These are phyloP conservation scores for Trypanosoma lewisi DNA, from an alignment of 208 protist genomes.

Conservation along the genomic window DNA sequence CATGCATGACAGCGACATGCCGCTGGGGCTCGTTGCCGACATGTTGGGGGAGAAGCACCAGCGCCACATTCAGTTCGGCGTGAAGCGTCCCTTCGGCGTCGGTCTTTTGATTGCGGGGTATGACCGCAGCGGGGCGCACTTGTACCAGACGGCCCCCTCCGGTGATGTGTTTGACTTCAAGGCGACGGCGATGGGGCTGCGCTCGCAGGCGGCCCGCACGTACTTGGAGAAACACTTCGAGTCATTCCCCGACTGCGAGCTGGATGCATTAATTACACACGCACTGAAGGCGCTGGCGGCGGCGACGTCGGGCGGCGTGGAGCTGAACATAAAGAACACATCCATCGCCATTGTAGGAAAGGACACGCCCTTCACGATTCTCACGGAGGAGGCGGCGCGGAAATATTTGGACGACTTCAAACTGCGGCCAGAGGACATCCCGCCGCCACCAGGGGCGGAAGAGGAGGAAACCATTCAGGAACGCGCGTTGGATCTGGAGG, in stretches of 20 bases:
- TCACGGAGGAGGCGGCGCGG: slow-evolving; percentile 79
- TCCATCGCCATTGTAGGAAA: slow-evolving; percentile 91
- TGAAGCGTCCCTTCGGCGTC: slow-evolving; percentile 98
- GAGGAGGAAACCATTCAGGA: slow-evolving; percentile 63
- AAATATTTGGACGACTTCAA: slow-evolving; percentile 86
- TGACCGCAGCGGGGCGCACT: slow-evolving; percentile 92
- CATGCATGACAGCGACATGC: slow-evolving; percentile 78
- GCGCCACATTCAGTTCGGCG: slow-evolving; percentile 95
- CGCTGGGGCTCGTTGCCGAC: slow-evolving; percentile 74
- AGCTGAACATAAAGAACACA: slow-evolving; percentile 92
- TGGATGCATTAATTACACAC: slow-evolving; percentile 92
- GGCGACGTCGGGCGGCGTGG: slow-evolving; percentile 85
- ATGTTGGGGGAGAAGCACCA: slow-evolving; percentile 94
- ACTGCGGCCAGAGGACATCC: slow-evolving; percentile 76
- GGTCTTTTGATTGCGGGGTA: slow-evolving; percentile 97
- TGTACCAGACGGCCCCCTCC: slow-evolving; percentile 96
- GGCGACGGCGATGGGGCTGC: slow-evolving; percentile 98
- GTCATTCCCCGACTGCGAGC: slow-evolving; percentile 79
- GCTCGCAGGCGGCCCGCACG: slow-evolving; percentile 97
- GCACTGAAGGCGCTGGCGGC: slow-evolving; percentile 92
- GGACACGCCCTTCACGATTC: slow-evolving; percentile 81
- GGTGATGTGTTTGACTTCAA: slow-evolving; percentile 98
- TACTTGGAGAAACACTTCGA: slow-evolving; percentile 99
- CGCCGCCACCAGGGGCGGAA: slow-evolving; percentile 42
- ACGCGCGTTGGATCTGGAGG: slow-evolving; percentile 78